Conservation (phyloP, 805 yeast genomes). For the Groenewaldozyma salmanticensis region DNA sequence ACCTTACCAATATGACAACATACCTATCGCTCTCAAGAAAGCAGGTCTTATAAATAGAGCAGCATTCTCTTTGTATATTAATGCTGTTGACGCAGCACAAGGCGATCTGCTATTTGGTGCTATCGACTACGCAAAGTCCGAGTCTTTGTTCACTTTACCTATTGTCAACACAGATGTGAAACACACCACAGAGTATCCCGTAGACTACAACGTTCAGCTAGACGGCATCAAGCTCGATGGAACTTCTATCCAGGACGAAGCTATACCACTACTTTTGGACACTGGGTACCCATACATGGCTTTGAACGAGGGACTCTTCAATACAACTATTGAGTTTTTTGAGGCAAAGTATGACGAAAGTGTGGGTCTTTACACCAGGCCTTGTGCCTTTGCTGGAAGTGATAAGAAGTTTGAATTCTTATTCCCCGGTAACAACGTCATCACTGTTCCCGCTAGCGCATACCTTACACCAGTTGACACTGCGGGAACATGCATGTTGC, state of each 20-base stretch:
- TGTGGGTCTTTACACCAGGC: conserved; percentile 17
- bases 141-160: conserved; percentile 29
- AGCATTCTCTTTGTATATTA: conserved; percentile 41
- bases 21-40: conserved; percentile 49
- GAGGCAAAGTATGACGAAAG: conserved; percentile 4
- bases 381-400: conserved; percentile 9
- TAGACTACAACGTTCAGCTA: conserved; percentile 16
- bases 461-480: conserved; percentile 9
- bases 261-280: conserved; percentile 38
- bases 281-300: conserved; percentile 43
- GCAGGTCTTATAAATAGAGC: conserved; percentile 34
- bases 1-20: conserved; percentile 40
- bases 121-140: conserved; percentile 33
- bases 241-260: not conserved
- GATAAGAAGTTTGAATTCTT: conserved; percentile 9
- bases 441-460: conserved; percentile 16
- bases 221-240: conserved; percentile 11
- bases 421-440: conserved; percentile 16
- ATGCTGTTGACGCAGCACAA: conserved; percentile 21
- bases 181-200: conserved; percentile 6
- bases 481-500: not conserved
- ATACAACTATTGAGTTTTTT: conserved; percentile 3
- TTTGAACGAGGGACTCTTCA: conserved; percentile 29
- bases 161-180: conserved; percentile 21
- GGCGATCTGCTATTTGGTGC: conserved; percentile 40